Conservation (phyloP, 768 basidiomycete species). For the Pleurotus ostreatus region DNA sequence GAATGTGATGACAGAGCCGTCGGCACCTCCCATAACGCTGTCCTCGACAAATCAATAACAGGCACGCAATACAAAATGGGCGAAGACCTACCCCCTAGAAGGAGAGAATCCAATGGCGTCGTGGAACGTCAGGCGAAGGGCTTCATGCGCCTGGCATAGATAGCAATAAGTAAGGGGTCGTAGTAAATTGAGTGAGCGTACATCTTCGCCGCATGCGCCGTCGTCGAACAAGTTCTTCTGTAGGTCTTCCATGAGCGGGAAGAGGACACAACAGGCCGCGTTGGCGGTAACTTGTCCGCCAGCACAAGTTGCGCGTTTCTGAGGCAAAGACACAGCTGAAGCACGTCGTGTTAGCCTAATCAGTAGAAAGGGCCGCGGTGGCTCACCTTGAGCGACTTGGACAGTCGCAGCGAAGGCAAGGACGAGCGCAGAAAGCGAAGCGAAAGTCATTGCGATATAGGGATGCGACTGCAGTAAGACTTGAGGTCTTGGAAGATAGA, state of each 20-base stretch:
- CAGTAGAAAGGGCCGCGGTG: too few species aligned
- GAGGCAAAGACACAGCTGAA: neutral
- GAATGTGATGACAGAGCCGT: constrained; percentile 49
- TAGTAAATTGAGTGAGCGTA: constrained; percentile 3
- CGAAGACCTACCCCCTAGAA: constrained; percentile 14
- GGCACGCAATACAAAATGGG: neutral
- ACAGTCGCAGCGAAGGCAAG: neutral
- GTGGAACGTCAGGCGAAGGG: constrained; percentile 33
- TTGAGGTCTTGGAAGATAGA: neutral
- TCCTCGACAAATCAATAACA: neutral
- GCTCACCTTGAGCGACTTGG: neutral
- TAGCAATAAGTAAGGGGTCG: neutral
- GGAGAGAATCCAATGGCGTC: constrained; percentile 40
- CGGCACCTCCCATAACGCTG: constrained; percentile 38
- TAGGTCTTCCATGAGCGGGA: constrained; percentile 20
- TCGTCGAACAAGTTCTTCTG: constrained; percentile 21
- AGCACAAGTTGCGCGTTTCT: constrained; percentile 21
- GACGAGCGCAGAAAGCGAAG: constrained; percentile 1
- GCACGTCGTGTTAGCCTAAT: neutral
- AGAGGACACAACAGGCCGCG: constrained; percentile 22
- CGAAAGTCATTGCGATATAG: neutral
- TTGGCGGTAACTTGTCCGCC: constrained; percentile 24
- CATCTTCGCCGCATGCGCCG: constrained; percentile 26
- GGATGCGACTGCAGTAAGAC: neutral
- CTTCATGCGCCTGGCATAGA: constrained; percentile 18